Percentiles rank a stretch among this genome's conserved stretches.
Conservation (phyloP, 2,329 filamentous ascomycete species). For the Trichoderma asperellum region DNA sequence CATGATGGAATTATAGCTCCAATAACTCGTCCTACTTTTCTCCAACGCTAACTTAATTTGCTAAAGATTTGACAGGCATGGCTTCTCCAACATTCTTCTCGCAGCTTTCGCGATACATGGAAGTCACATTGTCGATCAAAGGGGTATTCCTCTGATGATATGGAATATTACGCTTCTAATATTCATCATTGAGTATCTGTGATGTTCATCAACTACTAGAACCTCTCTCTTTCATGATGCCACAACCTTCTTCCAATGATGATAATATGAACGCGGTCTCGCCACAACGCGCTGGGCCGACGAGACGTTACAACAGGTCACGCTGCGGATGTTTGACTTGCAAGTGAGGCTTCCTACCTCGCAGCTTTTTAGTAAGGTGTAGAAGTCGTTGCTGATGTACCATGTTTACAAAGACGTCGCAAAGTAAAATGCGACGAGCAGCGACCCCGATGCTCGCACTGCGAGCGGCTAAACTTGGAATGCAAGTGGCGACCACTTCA, state of each 20-base stretch:
- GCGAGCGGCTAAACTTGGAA: conserved; percentile 55
- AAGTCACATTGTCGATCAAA: not conserved
- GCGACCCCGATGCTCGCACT: conserved; percentile 54
- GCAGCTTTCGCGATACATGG: not conserved
- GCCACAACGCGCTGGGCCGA: not conserved
- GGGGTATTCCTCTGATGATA: not conserved
- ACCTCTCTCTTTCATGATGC: not conserved
- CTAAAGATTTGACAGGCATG: not conserved
- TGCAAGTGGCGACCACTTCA: conserved; percentile 51
- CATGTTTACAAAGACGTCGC: conserved; percentile 14
- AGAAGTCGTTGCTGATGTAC: not conserved
- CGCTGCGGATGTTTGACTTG: conserved; percentile 23
- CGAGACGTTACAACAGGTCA: conserved; percentile 21
- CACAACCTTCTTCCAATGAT: not conserved
- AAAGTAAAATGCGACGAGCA: conserved; percentile 47
- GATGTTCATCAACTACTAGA: not conserved
- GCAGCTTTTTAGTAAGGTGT: too few relatives aligned
- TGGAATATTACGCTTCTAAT: not conserved
- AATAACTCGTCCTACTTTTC: not conserved
- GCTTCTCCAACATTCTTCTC: not conserved
- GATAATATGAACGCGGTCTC: conserved; percentile 6
- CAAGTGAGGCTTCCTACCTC: conserved; percentile 15
- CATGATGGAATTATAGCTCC: conserved; percentile 4
- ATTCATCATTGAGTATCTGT: not conserved
- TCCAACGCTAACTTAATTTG: conserved; percentile 6